phyloP scores from a whole-genome alignment of 129 eudicot genomes.

The Solidago caesia region DNA sequence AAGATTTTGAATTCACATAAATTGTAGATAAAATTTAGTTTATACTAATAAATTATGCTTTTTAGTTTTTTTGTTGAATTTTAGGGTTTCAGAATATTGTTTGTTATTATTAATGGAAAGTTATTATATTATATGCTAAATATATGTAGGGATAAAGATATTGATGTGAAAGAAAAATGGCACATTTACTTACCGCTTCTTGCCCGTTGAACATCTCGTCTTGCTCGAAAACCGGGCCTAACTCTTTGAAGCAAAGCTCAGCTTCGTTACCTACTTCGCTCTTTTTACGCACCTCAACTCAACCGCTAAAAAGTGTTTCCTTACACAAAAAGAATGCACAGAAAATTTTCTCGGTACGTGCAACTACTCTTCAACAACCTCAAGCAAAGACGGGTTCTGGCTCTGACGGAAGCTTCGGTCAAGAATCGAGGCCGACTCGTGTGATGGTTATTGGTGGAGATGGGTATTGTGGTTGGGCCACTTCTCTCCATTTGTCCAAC shows the following conservation, averaged over 20 bases:
- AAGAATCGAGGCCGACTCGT: constrained; percentile 47
- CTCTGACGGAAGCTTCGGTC: constrained; percentile 30
- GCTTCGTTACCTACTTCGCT: constrained; percentile 35
- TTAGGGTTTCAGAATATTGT: background rate
- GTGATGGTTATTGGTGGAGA: constrained; percentile 99
- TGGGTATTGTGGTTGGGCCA: constrained; percentile 99
- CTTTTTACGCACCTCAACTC: constrained; percentile 35
- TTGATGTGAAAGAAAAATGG: constrained; percentile 48
- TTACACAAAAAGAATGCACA: constrained; percentile 32
- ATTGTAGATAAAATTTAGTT: background rate
- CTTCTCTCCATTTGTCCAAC: constrained; percentile 90
- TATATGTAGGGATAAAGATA: constrained; percentile 5
- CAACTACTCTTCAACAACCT: constrained; percentile 63
- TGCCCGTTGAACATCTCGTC: constrained; percentile 51
- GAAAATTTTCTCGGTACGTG: constrained; percentile 38
- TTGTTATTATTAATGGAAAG: too few species aligned
- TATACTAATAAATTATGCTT: too few species aligned
- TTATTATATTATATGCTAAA: too few species aligned
- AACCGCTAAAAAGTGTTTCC: constrained; percentile 34
- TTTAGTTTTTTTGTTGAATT: background rate
- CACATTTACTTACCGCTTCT: constrained; percentile 58
- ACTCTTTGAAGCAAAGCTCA: constrained; percentile 26
- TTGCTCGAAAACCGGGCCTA: constrained; percentile 30
- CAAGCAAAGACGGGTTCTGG: constrained; percentile 45
- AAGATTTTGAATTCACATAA: background rate